Percentiles rank a stretch among this genome's conserved stretches.
Conservation (phyloP, 805 yeast species). For the Grigorovia humatica region DNA sequence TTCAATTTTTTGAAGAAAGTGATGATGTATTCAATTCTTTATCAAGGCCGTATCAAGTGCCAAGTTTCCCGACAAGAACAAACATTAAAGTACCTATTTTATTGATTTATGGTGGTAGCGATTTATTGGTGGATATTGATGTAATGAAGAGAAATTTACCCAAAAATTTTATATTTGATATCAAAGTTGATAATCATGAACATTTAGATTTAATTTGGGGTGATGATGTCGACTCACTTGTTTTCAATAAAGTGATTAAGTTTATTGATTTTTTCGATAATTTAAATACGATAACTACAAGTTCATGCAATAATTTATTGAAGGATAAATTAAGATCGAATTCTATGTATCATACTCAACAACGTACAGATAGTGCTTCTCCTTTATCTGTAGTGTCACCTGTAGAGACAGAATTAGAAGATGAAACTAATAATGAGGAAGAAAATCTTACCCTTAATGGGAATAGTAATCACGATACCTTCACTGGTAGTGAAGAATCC, state of each 20-base stretch:
- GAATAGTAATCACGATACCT: background rate
- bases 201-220: slow-evolving; percentile 93
- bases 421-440: background rate
- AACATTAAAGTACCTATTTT: slow-evolving; percentile 64
- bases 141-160: slow-evolving; percentile 67
- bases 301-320: background rate
- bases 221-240: slow-evolving; percentile 41
- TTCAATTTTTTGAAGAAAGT: slow-evolving; percentile 82
- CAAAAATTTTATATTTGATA: slow-evolving; percentile 33
- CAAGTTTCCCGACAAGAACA: slow-evolving; percentile 46
- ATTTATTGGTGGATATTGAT: slow-evolving; percentile 78
- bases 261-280: slow-evolving; percentile 27
- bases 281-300: background rate
- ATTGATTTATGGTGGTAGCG: slow-evolving; percentile 68
- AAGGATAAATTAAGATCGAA: background rate
- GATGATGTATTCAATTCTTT: slow-evolving; percentile 30
- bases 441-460: background rate
- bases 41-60: slow-evolving; percentile 28
- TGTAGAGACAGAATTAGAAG: background rate
- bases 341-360: background rate
- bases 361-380: background rate
- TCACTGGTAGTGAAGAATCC: background rate
- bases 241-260: slow-evolving; percentile 34
- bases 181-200: slow-evolving; percentile 63
- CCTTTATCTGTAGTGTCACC: background rate